A percentile compares a stretch with the other conserved stretches of the same genome.
These are phyloP conservation scores for Aciculoconidium aculeatum DNA, from an alignment of 805 yeast genomes.

Conservation along the genomic window DNA sequence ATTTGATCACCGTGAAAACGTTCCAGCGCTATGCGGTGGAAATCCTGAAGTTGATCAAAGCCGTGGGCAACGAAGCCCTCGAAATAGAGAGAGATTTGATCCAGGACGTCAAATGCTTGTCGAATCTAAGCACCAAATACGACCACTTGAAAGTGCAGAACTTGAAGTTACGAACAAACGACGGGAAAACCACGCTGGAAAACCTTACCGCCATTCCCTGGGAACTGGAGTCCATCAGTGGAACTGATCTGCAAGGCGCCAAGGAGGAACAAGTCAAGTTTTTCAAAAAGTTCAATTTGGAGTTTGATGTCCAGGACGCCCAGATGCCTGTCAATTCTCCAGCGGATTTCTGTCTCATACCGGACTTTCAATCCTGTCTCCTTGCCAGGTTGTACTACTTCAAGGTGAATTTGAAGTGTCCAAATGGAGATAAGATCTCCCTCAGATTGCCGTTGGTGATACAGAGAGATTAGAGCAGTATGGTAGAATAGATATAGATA, in stretches of 20 bases:
- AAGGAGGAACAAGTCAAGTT: conserved; percentile 13
- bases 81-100: conserved; percentile 22
- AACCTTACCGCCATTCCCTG: conserved; percentile 13
- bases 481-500: not conserved
- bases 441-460: conserved; percentile 23
- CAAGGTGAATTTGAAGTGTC: conserved; percentile 18
- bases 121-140: conserved; percentile 24
- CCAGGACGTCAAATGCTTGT: conserved; percentile 26
- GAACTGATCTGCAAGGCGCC: conserved; percentile 7
- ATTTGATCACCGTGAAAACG: conserved; percentile 23
- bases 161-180: conserved; percentile 11
- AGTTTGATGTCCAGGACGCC: conserved; percentile 23
- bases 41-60: conserved; percentile 18
- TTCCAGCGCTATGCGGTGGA: conserved; percentile 29
- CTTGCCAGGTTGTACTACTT: conserved; percentile 30
- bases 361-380: conserved; percentile 34
- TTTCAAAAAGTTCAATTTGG: conserved; percentile 17
- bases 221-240: conserved; percentile 12
- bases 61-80: conserved; percentile 18
- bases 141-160: conserved; percentile 20
- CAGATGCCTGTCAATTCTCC: conserved; percentile 6
- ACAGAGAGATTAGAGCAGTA: conserved; percentile 15
- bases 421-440: conserved; percentile 18
- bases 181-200: too few relatives aligned
- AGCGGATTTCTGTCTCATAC: conserved; percentile 29